Evolutionary conservation across 345 rosid species (phyloP).

Genomic region (Aquilaria yunnanensis): DNA sequence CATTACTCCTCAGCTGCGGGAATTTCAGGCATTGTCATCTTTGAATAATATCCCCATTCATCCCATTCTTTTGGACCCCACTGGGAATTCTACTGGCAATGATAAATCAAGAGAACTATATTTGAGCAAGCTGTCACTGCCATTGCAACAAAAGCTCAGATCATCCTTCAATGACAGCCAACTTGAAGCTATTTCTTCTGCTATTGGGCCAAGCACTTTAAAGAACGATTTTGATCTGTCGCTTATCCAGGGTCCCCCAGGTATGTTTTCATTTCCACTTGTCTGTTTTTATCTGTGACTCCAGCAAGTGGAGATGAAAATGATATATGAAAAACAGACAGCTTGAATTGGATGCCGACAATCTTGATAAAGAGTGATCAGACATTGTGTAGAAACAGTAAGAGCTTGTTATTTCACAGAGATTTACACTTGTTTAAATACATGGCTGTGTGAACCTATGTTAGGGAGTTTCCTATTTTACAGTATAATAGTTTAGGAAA

Average conservation of each 20-base stretch:
- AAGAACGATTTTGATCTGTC: constrained; percentile 63
- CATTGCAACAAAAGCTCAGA: constrained; percentile 57
- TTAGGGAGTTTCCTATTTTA: too few relatives aligned
- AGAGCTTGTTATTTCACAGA: too few relatives aligned
- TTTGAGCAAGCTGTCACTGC: constrained; percentile 48
- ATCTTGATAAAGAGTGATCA: too few relatives aligned
- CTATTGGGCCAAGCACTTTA: constrained; percentile 41
- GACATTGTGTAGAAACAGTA: too few relatives aligned
- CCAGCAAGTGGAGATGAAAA: too few relatives aligned
- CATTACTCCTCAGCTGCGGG: constrained; percentile 87
- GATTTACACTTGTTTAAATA: too few relatives aligned
- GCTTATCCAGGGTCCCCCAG: constrained; percentile 99
- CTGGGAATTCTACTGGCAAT: constrained; percentile 25
- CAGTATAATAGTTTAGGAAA: too few relatives aligned
- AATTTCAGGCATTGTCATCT: constrained; percentile 88
- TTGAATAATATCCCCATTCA: constrained; percentile 65
- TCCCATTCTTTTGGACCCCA: constrained; percentile 69
- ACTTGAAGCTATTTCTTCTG: constrained; percentile 69
- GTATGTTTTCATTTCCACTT: constrained; percentile 24
- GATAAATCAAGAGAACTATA: constrained; percentile 32
- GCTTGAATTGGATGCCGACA: too few relatives aligned
- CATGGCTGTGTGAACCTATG: too few relatives aligned
- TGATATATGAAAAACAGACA: too few relatives aligned
- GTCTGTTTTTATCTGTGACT: not conserved
- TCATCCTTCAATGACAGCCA: constrained; percentile 88